These are phyloP conservation scores for Fusarium cicatricum DNA, from an alignment of 2,329 filamentous ascomycete genomes.

Conservation along the genomic window DNA sequence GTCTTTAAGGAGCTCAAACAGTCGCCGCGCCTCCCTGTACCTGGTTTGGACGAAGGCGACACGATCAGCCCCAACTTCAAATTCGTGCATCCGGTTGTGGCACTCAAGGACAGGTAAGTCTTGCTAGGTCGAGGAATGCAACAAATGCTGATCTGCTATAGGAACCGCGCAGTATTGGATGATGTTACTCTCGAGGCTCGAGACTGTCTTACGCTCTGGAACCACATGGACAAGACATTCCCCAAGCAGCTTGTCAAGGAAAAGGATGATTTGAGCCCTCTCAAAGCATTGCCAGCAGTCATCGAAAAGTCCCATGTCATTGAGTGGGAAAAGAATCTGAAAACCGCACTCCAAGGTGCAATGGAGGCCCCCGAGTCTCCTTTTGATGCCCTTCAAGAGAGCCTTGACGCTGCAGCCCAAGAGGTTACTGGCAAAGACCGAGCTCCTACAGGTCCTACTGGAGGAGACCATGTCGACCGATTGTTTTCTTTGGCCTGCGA, in stretches of 20 bases:
- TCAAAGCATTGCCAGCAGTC: slow-evolving; percentile 57
- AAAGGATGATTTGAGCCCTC: slow-evolving; percentile 56
- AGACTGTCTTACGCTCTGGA: slow-evolving; percentile 74
- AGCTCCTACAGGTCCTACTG: too few species aligned
- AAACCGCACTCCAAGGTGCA: slow-evolving; percentile 65
- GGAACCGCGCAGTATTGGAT: slow-evolving; percentile 67
- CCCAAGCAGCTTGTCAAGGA: not conserved
- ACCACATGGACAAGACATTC: slow-evolving; percentile 62
- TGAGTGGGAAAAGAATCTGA: slow-evolving; percentile 70
- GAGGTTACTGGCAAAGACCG: not conserved
- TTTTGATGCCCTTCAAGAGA: slow-evolving; percentile 43
- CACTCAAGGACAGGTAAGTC: slow-evolving; percentile 63
- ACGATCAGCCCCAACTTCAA: slow-evolving; percentile 59
- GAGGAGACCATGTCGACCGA: not conserved
- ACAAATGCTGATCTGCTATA: slow-evolving; percentile 26
- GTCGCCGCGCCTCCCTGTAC: slow-evolving; percentile 51
- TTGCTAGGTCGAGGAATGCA: not conserved
- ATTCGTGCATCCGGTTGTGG: slow-evolving; percentile 73
- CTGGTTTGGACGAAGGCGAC: slow-evolving; percentile 54
- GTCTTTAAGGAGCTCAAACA: slow-evolving; percentile 61
- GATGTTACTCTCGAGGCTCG: slow-evolving; percentile 75
- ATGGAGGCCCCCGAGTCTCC: slow-evolving; percentile 60
- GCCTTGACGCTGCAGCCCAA: not conserved
- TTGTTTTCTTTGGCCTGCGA: slow-evolving; percentile 64
- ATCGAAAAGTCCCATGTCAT: slow-evolving; percentile 72